Evolutionary conservation across 2,329 filamentous ascomycete species (phyloP).

Genomic region (Colletotrichum plurivorum): DNA sequence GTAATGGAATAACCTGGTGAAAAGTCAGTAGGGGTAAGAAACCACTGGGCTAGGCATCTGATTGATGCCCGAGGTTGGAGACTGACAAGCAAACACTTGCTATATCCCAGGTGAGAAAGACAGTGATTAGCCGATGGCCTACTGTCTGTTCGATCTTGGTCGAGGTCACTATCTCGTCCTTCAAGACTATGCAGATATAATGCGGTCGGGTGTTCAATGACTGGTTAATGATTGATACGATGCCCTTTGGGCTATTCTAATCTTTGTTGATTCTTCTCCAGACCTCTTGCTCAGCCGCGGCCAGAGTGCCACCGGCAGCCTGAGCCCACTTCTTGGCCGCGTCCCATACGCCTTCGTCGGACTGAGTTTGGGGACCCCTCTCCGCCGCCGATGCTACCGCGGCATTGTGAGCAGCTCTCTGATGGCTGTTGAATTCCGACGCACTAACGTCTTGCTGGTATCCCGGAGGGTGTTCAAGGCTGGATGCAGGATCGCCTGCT

Average conservation of each 20-base stretch:
- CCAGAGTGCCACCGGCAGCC: constrained; percentile 70
- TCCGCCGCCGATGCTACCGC: constrained; percentile 48
- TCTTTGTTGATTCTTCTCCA: constrained; percentile 76
- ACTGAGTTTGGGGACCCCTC: constrained; percentile 44
- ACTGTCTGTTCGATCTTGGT: not conserved
- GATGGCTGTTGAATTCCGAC: constrained; percentile 64
- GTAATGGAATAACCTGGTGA: constrained; percentile 20
- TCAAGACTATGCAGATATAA: not conserved
- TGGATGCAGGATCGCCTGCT: constrained; percentile 44
- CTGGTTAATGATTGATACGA: constrained; percentile 1
- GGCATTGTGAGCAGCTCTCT: constrained; percentile 57
- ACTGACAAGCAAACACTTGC: constrained; percentile 21
- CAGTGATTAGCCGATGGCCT: not conserved
- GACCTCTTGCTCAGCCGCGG: constrained; percentile 71
- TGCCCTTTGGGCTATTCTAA: constrained; percentile 46
- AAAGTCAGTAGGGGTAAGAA: constrained; percentile 7
- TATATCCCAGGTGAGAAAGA: not conserved
- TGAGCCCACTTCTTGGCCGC: constrained; percentile 71
- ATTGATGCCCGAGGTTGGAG: constrained; percentile 23
- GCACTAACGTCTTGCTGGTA: constrained; percentile 71
- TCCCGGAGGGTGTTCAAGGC: constrained; percentile 64
- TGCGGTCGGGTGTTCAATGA: not conserved
- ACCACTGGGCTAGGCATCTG: constrained; percentile 8
- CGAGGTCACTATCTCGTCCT: not conserved
- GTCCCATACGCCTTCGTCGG: constrained; percentile 66